Evolutionary conservation across 225 moss, liverwort and hornwort genomes (phyloP).

Genomic region (Physcomitrium patens): DNA sequence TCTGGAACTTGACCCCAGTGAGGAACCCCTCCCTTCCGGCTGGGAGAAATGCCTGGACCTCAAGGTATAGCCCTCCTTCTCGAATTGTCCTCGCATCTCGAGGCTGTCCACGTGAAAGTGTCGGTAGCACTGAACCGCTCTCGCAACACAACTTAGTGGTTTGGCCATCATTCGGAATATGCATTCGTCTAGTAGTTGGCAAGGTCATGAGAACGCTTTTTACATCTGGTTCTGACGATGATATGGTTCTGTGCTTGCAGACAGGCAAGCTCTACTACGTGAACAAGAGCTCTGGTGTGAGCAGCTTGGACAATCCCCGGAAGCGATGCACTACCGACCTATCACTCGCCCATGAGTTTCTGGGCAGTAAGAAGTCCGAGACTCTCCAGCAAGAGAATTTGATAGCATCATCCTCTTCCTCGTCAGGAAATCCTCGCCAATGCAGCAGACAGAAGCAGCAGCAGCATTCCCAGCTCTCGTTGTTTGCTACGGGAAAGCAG

Average conservation of each 20-base stretch:
- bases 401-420: constrained; percentile 24
- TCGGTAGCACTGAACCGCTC: too few relatives aligned
- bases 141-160: too few relatives aligned
- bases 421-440: constrained; percentile 21
- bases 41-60: constrained; percentile 77
- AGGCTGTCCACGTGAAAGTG: too few relatives aligned
- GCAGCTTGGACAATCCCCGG: constrained; percentile 43
- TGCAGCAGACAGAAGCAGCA: constrained; percentile 8
- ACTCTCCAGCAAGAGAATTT: constrained; percentile 26
- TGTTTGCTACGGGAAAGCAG: constrained; percentile 33
- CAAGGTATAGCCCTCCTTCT: constrained; percentile 32
- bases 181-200: neutral
- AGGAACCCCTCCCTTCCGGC: constrained; percentile 52
- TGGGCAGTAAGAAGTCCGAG: constrained; percentile 59
- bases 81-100: constrained; percentile 3
- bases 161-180: neutral
- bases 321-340: constrained; percentile 20
- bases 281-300: constrained; percentile 42
- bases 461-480: constrained; percentile 20
- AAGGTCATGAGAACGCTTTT: neutral
- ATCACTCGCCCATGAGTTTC: constrained; percentile 47
- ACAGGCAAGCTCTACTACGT: constrained; percentile 60
- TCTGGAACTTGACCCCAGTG: constrained; percentile 30
- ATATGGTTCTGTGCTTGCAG: constrained; percentile 22
- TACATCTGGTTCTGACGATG: neutral